Percentiles rank a stretch among this genome's conserved stretches.
Conservation (phyloP, 345 rosid genomes). For the Punica granatum region DNA sequence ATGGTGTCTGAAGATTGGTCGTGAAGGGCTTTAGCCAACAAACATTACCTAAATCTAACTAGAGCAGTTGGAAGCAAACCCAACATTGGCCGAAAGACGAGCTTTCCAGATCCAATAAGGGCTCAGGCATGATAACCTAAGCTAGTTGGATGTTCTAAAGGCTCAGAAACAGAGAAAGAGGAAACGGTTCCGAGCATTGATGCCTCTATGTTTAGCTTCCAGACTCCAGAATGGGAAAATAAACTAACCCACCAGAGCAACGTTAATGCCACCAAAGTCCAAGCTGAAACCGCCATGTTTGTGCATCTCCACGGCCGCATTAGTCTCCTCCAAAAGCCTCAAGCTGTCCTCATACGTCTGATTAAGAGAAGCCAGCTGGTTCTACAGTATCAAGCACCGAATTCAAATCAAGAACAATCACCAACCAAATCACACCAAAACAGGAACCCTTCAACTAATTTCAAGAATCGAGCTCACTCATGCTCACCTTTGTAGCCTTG, state of each 20-base stretch:
- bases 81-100: neutral
- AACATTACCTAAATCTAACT: too few relatives aligned
- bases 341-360: conserved; percentile 57
- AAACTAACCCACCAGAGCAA: conserved; percentile 17
- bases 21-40: neutral
- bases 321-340: conserved; percentile 66
- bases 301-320: conserved; percentile 74
- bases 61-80: too few relatives aligned
- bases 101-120: neutral
- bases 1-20: neutral
- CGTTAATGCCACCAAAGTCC: conserved; percentile 48
- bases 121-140: neutral
- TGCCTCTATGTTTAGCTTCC: neutral
- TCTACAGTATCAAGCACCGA: conserved; percentile 17
- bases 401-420: neutral
- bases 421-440: neutral
- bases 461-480: neutral
- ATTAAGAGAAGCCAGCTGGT: conserved; percentile 53
- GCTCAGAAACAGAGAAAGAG: too few relatives aligned
- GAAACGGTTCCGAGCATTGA: too few relatives aligned
- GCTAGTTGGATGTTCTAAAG: neutral
- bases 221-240: neutral
- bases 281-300: conserved; percentile 56
- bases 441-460: neutral
- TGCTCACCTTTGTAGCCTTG: conserved; percentile 53